Conservation (phyloP, 345 rosid genomes). For the Orychophragmus violaceus region DNA sequence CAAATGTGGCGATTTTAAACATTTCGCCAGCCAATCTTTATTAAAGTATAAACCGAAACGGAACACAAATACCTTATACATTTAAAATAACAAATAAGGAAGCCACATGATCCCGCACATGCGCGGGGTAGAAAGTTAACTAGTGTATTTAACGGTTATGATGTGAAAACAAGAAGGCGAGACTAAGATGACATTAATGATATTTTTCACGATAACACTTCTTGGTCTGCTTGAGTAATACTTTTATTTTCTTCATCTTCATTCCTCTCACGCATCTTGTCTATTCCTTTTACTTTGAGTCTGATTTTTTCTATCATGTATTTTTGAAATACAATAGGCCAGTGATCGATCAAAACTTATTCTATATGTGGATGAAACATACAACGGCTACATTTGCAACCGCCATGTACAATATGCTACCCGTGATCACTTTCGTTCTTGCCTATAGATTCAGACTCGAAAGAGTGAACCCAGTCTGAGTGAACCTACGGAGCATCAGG, state of each 20-base stretch:
- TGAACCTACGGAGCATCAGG: constrained; percentile 38
- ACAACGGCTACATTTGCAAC: constrained; percentile 85
- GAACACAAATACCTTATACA: too few relatives aligned
- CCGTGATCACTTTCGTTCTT: constrained; percentile 71
- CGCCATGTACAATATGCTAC: constrained; percentile 78
- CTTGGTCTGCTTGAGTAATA: constrained; percentile 76
- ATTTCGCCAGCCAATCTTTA: too few relatives aligned
- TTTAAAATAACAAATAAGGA: too few relatives aligned
- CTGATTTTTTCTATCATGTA: neutral
- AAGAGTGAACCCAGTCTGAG: too few relatives aligned
- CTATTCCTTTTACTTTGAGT: neutral
- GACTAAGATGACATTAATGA: constrained; percentile 64
- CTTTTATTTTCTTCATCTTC: neutral
- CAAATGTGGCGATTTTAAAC: too few relatives aligned
- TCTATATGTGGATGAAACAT: constrained; percentile 69
- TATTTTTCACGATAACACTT: constrained; percentile 51
- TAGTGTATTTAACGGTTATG: neutral
- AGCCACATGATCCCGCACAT: too few relatives aligned
- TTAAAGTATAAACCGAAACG: too few relatives aligned
- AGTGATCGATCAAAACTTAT: constrained; percentile 82
- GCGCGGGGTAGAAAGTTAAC: too few relatives aligned
- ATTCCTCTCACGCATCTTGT: neutral
- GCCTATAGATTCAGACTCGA: constrained; percentile 73
- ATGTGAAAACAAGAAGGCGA: constrained; percentile 45
- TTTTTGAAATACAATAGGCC: constrained; percentile 41